Base-by-base conservation (phyloP, 2,329 filamentous ascomycete species). In the Fusarium abutilonis region DNA sequence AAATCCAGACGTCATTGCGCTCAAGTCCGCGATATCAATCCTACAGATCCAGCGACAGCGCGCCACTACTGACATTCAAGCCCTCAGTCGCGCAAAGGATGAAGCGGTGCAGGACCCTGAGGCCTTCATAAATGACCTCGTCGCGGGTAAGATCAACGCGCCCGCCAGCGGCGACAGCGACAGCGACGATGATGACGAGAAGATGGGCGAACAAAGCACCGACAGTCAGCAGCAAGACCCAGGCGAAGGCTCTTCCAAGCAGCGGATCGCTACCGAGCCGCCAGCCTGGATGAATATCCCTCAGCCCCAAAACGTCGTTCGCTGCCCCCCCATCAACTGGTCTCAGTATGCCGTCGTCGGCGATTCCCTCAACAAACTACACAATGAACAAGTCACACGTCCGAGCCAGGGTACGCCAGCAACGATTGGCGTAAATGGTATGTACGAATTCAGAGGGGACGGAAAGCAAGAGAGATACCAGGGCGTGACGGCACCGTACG, bases 281-380 rank as follows among this genome's bases (percentile, higher is more conserved):
- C 68, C 63, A 29, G 64, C 78, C 3, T 93, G 93, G 79, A 80
- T 85, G 3, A 78, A 78, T 15, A 84, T 97, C 13, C 93, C 93
- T 1, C 84, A 83, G 13, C 87, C 91, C 7, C 94, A 97, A 75
- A 90, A 90, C 67, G 80, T 98, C 1, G 89, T 96, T 23, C 88
- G 93, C 36, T 92, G 89, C 78, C 94, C 94, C 9, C 90, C 92
- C 9, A 89, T 98, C 71, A 97, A 97, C 79, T 98, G 94, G 94
- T 86, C 88, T 11, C 93, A 97, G 73, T 98, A 98, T 75, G 91
- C 92, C 68, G 83, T 97, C n/a, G 87, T 95, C 4, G 93, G 92
- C 44, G 73, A 76, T 19, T 86, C 91, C 2, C 81, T 97, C 32
- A 92, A 97, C 75, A 90, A 88, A 73, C 80, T 97, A 63, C 93